These are phyloP conservation scores for Globisporangium abappressorium DNA, from an alignment of 352 stramenopile genomes.

Conservation along the genomic window DNA sequence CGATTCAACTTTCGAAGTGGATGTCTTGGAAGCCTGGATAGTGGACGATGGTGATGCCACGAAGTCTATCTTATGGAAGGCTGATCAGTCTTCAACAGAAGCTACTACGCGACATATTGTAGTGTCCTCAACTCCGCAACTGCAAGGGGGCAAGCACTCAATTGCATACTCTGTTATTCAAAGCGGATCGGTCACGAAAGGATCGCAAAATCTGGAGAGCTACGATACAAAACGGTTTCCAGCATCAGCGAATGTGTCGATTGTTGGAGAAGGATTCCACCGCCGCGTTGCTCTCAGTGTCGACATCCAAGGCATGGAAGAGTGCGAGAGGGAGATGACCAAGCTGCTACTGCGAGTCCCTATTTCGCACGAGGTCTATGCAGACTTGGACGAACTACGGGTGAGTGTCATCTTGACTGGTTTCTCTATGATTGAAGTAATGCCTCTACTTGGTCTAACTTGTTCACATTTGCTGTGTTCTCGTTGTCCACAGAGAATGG, in stretches of 20 bases:
- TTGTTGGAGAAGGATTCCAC: constrained; percentile 45
- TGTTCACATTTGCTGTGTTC: not conserved
- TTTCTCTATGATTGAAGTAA: not conserved
- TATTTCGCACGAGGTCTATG: constrained; percentile 40
- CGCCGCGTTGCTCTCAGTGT: constrained; percentile 36
- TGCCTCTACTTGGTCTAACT: not conserved
- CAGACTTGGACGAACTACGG: constrained; percentile 56
- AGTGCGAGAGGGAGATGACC: constrained; percentile 4
- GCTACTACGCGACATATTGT: not conserved
- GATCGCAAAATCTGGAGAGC: not conserved
- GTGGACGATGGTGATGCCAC: not conserved
- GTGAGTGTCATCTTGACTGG: constrained; percentile 12
- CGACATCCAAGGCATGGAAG: constrained; percentile 10
- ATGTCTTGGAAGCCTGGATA: constrained; percentile 14
- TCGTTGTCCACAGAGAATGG: constrained; percentile 35
- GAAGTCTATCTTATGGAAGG: not conserved
- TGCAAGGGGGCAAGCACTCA: not conserved
- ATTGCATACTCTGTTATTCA: constrained; percentile 5
- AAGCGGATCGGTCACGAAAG: not conserved
- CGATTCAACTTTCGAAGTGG: not conserved
- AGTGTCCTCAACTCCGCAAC: not conserved
- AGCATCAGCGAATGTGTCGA: constrained; percentile 14
- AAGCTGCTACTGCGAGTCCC: constrained; percentile 35
- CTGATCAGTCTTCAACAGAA: not conserved
- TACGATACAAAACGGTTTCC: not conserved